Percentiles rank a stretch among this genome's conserved stretches.
phyloP scores from a whole-genome alignment of 176 grass and related monocot species.

The Musa troglodytarum region DNA sequence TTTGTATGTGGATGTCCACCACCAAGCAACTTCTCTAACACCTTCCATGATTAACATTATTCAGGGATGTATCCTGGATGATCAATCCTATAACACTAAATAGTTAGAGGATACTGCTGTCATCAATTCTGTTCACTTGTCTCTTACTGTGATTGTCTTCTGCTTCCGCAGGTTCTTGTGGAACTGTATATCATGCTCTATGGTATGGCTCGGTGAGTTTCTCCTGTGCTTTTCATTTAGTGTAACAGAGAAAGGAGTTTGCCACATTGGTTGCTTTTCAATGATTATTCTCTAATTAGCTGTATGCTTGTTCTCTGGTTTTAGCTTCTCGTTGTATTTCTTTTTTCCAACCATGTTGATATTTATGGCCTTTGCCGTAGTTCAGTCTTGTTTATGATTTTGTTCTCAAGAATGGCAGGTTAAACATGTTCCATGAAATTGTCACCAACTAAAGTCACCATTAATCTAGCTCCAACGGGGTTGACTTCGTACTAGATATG shows the following conservation, averaged over 20 bases:
- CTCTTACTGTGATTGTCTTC: conserved; percentile 13
- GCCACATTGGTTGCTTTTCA: not conserved
- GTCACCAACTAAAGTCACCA: not conserved
- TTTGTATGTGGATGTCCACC: not conserved
- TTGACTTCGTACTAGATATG: not conserved
- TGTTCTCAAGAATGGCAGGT: not conserved
- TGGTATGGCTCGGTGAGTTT: conserved; percentile 99
- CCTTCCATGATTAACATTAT: not conserved
- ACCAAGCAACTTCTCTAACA: not conserved
- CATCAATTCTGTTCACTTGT: not conserved
- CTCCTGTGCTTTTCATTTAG: conserved; percentile 18
- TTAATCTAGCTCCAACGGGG: not conserved
- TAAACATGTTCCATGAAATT: not conserved
- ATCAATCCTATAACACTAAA: not conserved
- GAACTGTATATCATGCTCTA: conserved; percentile 91
- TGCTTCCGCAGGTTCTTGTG: conserved; percentile 71
- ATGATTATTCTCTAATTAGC: not conserved
- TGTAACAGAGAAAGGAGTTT: not conserved
- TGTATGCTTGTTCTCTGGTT: not conserved
- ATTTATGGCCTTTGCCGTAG: not conserved
- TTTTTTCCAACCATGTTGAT: not conserved
- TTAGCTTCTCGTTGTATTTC: not conserved
- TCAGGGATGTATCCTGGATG: not conserved
- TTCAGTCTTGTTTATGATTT: not conserved
- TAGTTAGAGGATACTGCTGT: not conserved